Evolutionary conservation across 176 grass and related monocot species (phyloP).

Genomic region (Ampelocalamus luodianensis): DNA sequence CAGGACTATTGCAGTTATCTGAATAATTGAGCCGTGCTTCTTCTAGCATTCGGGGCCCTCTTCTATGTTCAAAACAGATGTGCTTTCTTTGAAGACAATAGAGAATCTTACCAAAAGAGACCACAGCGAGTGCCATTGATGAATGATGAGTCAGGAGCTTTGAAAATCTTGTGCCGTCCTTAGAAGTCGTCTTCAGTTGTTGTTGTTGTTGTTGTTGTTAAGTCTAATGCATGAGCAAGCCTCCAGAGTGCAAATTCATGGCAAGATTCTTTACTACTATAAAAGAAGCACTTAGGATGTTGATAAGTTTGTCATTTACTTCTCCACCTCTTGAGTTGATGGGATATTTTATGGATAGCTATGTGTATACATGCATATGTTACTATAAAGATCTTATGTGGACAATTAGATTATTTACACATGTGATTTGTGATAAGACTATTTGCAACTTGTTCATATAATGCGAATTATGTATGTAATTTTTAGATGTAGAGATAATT

Average conservation of each 20-base stretch:
- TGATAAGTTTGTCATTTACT: no score
- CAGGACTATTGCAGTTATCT: not conserved
- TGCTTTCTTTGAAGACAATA: conserved; percentile 15
- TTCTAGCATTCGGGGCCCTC: not conserved
- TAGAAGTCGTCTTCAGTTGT: not conserved
- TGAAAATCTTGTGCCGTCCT: not conserved
- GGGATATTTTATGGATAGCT: no score
- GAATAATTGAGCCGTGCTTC: not conserved
- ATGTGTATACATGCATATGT: no score
- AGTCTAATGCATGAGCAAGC: not conserved
- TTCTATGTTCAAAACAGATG: not conserved
- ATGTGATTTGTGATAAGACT: no score
- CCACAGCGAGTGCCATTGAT: not conserved
- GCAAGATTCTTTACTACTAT: not conserved
- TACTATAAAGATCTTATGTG: no score
- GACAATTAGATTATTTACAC: no score
- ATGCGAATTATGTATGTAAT: no score
- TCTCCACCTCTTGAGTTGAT: no score
- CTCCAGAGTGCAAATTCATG: not conserved
- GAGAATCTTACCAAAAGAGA: not conserved
- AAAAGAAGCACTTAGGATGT: no score
- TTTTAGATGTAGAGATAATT: no score
- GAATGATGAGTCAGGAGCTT: conserved; percentile 5
- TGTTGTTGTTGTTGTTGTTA: conserved; percentile 5
- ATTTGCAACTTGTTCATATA: no score